These are phyloP conservation scores for Kwoniella pini DNA, from an alignment of 768 basidiomycete species.

Conservation along the genomic window DNA sequence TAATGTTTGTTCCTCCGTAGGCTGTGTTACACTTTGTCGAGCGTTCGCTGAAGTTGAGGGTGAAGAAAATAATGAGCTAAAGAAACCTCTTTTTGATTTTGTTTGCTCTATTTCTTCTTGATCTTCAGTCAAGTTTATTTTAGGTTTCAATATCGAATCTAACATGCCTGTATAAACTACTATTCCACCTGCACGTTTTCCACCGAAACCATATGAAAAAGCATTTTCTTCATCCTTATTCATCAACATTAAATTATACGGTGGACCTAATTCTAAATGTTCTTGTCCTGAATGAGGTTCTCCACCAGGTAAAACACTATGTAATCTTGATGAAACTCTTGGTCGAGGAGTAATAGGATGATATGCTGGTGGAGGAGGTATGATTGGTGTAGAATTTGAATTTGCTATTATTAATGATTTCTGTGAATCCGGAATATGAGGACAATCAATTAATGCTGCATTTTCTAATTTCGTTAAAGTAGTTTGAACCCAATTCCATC, in stretches of 20 bases:
- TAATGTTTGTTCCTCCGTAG: conserved; percentile 78
- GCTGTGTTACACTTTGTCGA: conserved; percentile 56
- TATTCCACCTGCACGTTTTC: conserved; percentile 85
- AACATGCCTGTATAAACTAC: conserved; percentile 94
- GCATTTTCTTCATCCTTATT: conserved; percentile 87
- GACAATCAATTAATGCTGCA: conserved; percentile 63
- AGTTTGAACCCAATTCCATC: conserved; percentile 79
- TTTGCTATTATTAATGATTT: background rate
- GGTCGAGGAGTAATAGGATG: conserved; percentile 83
- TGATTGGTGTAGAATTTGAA: background rate
- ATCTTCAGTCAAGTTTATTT: background rate
- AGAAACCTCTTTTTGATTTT: conserved; percentile 56
- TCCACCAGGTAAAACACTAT: conserved; percentile 49
- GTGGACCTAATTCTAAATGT: conserved; percentile 65
- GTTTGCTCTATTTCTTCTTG: conserved; percentile 28
- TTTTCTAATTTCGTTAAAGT: conserved; percentile 76
- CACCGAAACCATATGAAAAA: conserved; percentile 88
- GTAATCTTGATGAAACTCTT: conserved; percentile 71
- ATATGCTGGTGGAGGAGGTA: conserved; percentile 66
- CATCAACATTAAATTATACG: conserved; percentile 85
- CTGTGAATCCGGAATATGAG: background rate
- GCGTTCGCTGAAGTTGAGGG: conserved; percentile 7
- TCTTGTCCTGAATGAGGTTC: conserved; percentile 40
- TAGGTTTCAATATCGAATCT: conserved; percentile 69
- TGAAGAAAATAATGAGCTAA: conserved; percentile 56